phyloP scores from a whole-genome alignment of 768 basidiomycete genomes.

The Tephrocybe sp. region DNA sequence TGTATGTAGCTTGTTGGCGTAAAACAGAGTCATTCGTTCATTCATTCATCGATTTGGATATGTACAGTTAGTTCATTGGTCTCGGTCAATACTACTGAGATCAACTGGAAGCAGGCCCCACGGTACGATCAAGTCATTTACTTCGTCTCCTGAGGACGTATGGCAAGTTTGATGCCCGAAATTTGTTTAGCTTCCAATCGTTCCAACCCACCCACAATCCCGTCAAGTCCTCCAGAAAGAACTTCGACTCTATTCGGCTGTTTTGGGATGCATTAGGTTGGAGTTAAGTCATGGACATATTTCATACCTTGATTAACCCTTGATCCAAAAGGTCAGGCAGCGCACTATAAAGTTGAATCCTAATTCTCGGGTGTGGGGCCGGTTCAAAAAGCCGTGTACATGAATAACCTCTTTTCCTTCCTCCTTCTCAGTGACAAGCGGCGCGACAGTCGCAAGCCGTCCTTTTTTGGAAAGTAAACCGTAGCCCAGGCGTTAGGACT shows the following conservation, averaged over 20 bases:
- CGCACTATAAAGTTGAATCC: not conserved
- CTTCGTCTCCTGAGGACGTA: conserved; percentile 34
- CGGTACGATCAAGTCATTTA: too few species aligned
- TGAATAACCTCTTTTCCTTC: conserved; percentile 10
- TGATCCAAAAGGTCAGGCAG: not conserved
- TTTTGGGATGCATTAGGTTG: not conserved
- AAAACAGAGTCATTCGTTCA: too few species aligned
- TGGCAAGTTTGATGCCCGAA: conserved; percentile 42
- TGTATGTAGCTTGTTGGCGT: too few species aligned
- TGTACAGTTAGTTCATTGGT: too few species aligned
- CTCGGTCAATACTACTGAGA: too few species aligned
- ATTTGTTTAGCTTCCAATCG: conserved; percentile 30
- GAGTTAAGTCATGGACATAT: not conserved
- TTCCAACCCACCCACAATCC: conserved; percentile 33
- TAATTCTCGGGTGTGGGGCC: too few species aligned
- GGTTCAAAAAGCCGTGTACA: conserved; percentile 13
- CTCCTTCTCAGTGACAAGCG: conserved; percentile 4
- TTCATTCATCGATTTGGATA: too few species aligned
- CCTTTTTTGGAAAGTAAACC: conserved; percentile 33
- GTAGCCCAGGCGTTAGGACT: conserved; percentile 12
- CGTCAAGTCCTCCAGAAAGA: conserved; percentile 34
- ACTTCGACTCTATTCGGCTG: conserved; percentile 37
- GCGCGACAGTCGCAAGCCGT: conserved; percentile 23
- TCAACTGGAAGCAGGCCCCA: too few species aligned
- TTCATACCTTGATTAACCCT: not conserved